Evolutionary conservation across 495 filamentous ascomycete species (phyloP), one percentile per base, ranked within the genome.

Genomic region (Paragyromitra xinjiangensis): DNA sequence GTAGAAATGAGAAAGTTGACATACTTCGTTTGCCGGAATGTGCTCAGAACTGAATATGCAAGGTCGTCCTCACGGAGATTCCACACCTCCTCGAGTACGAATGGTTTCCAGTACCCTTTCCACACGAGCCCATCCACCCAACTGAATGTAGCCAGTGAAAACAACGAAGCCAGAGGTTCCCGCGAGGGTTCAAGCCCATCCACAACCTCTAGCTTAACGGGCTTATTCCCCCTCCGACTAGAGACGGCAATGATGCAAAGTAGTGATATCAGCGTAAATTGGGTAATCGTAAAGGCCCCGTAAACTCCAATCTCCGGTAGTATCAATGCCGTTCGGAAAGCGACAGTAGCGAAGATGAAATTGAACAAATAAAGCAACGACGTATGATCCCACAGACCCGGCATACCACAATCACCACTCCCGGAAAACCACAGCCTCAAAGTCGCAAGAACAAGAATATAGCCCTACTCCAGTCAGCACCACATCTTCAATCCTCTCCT

Each of bases 41-140:
- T 89, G 69, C 90, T 87, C 48, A 98, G 85, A 39, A 98, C 88
- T 0, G 85, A 84, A 58, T 90, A 91, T 40, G 95, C 93, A 83
- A 98, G 96, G 83, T 98, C 94, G 75, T 90, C 93, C 22, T 93
- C 88, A 14, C 92, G 86, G 78, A 98, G 83, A 81, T 98, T 97
- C 96, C 96, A 98, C 22, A 99, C 92, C 82, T 94, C 90, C 24
- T 89, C 83, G 24, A 98, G 86, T 77, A 93, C 93, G 45, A 95
- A 87, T 0, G 94, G 90, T 80, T 95, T 92, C 78, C 88, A 90
- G 84, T 93, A 99, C n/a, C 95, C 96, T 78, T 93, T 89, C 89
- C 90, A 92, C 61, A 99, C 90, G 71, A 99, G 90, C 0, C 91
- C 83, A 83, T 98, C 94, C 42, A 98, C 87, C 96, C 96, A 99